phyloP scores from a whole-genome alignment of 164 flowering plant genomes.

The Macadamia integrifolia region DNA sequence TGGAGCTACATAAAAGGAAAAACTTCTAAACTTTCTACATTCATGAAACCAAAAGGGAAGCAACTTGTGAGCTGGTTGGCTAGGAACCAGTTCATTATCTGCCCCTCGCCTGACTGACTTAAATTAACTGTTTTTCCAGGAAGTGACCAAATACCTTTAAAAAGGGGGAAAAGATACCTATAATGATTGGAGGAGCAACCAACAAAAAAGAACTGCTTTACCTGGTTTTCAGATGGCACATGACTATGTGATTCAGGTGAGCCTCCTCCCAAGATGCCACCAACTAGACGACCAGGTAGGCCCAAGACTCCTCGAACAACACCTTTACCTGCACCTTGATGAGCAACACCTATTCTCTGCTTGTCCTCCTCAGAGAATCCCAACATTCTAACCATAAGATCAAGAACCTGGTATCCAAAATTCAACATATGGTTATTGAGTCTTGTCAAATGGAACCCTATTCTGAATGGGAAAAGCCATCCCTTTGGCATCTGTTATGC shows the following conservation, averaged over 20 bases:
- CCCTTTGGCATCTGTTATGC: not conserved
- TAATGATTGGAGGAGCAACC: not conserved
- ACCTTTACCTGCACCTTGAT: conserved; percentile 88
- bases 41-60: no score
- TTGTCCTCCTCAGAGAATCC: conserved; percentile 98
- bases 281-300: conserved; percentile 93
- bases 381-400: conserved; percentile 95
- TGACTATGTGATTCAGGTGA: conserved; percentile 40
- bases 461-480: not conserved
- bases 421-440: conserved; percentile 3
- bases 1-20: no score
- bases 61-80: no score
- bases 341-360: conserved; percentile 85
- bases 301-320: conserved; percentile 98
- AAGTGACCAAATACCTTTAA: not conserved
- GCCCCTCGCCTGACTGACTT: no score
- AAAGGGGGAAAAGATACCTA: not conserved
- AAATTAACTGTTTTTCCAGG: not conserved
- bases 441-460: not conserved
- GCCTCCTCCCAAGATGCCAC: conserved; percentile 88
- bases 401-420: conserved; percentile 63
- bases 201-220: conserved; percentile 11
- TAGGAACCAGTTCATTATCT: no score
- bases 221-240: conserved; percentile 75
- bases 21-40: no score